Conservation (phyloP, 225 moss, liverwort and hornwort species). For the Physcomitrellopsis africana region DNA sequence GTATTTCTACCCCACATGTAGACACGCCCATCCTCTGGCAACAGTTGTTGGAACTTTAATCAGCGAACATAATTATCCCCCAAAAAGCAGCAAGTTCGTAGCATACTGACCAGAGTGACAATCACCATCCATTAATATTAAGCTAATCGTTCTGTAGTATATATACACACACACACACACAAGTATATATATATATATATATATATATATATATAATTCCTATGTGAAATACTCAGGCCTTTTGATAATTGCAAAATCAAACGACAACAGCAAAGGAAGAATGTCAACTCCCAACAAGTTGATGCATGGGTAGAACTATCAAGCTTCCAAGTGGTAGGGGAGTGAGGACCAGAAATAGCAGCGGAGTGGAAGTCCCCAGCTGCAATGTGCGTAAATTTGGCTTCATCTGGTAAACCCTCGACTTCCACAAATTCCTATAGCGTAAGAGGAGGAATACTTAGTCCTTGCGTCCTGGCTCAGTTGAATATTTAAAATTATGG, state of each 20-base stretch:
- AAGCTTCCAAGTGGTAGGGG: conserved; percentile 14
- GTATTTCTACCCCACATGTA: conserved; percentile 90
- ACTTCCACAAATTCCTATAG: conserved; percentile 61
- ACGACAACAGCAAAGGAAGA: neutral
- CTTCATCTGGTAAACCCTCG: conserved; percentile 58
- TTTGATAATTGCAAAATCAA: neutral
- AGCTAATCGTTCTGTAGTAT: neutral
- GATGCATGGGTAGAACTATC: conserved; percentile 13
- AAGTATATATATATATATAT: too few species aligned
- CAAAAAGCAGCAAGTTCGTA: neutral
- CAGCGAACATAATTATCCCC: neutral
- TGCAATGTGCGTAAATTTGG: conserved; percentile 65
- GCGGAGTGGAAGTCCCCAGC: conserved; percentile 94
- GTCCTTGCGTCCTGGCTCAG: neutral
- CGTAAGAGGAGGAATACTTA: neutral
- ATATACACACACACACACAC: too few species aligned
- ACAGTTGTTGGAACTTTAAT: conserved; percentile 22
- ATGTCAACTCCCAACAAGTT: neutral
- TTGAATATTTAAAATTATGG: neutral
- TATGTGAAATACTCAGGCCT: neutral
- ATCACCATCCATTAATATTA: neutral
- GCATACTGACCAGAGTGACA: neutral
- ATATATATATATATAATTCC: neutral
- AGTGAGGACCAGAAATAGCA: conserved; percentile 66
- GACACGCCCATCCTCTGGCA: conserved; percentile 69